Evolutionary conservation across 768 basidiomycete species (phyloP).

Genomic region (Amanita muscaria): DNA sequence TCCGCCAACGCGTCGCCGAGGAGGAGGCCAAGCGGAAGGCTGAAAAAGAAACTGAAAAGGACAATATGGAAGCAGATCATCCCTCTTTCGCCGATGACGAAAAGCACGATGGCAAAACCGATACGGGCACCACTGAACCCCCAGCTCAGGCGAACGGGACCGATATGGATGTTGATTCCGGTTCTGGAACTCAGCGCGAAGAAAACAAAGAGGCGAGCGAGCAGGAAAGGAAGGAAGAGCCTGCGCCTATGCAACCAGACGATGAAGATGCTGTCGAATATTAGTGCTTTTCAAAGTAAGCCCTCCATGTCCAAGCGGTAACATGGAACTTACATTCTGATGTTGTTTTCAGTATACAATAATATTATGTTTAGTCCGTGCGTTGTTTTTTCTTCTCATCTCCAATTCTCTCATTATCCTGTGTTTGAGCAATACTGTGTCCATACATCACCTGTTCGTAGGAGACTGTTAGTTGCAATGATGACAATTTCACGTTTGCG

Average conservation of each 20-base stretch:
- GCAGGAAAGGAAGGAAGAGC: conserved; percentile 44
- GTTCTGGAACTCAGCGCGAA: conserved; percentile 18
- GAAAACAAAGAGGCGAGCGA: conserved; percentile 31
- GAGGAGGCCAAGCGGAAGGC: conserved; percentile 48
- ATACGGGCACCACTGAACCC: not conserved
- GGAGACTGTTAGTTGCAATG: not conserved
- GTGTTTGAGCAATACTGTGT: conserved; percentile 4
- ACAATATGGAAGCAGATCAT: conserved; percentile 31
- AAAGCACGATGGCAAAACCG: conserved; percentile 9
- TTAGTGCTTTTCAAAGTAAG: conserved; percentile 27
- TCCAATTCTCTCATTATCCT: conserved; percentile 6
- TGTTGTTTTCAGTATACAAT: conserved; percentile 11
- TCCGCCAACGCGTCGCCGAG: conserved; percentile 58
- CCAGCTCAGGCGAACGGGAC: conserved; percentile 14
- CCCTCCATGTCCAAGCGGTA: not conserved
- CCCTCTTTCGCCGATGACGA: conserved; percentile 14
- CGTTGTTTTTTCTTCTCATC: conserved; percentile 20
- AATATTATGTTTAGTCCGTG: conserved; percentile 18
- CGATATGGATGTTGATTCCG: conserved; percentile 34
- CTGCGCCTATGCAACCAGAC: conserved; percentile 49
- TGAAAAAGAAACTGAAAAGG: conserved; percentile 23
- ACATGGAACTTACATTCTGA: too few species aligned
- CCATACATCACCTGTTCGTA: conserved; percentile 1
- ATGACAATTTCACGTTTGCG: too few species aligned
- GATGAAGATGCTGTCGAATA: conserved; percentile 82